A percentile compares a stretch with the other conserved stretches of the same genome.
Evolutionary conservation across 345 rosid genomes (phyloP).

Genomic region (Lepidium aucheri): DNA sequence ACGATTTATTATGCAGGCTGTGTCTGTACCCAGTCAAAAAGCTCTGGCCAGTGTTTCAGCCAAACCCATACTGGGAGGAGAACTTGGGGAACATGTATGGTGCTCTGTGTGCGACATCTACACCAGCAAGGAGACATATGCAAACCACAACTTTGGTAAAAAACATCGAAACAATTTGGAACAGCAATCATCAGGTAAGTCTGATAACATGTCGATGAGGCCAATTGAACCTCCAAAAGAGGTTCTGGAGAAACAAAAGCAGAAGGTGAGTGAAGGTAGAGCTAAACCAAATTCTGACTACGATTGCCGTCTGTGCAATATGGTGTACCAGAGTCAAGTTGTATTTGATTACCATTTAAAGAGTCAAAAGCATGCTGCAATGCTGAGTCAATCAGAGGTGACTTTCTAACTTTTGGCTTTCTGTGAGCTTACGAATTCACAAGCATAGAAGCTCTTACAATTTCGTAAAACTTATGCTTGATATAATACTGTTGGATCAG

Average conservation of each 20-base stretch:
- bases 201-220: slow-evolving; percentile 2
- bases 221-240: slow-evolving; percentile 1
- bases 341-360: slow-evolving; percentile 14
- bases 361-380: slow-evolving; percentile 1
- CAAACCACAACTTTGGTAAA: slow-evolving; percentile 1
- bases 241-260: slow-evolving; percentile 10
- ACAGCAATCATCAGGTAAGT: background rate
- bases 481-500: slow-evolving; percentile 39
- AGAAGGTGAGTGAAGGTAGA: background rate
- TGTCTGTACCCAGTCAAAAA: slow-evolving; percentile 21
- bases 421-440: slow-evolving; percentile 20
- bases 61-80: slow-evolving; percentile 31
- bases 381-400: background rate
- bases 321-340: background rate
- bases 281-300: background rate
- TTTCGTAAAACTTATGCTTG: slow-evolving; percentile 44
- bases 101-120: slow-evolving; percentile 39
- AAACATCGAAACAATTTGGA: slow-evolving; percentile 28
- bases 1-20: slow-evolving; percentile 14
- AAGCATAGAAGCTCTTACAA: slow-evolving; percentile 28
- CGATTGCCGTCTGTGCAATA: slow-evolving; percentile 7
- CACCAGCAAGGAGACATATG: background rate
- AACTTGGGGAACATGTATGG: slow-evolving; percentile 24
- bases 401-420: background rate
- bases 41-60: slow-evolving; percentile 15